Base-by-base conservation (phyloP, 345 rosid species). In the Anacardium occidentale region DNA sequence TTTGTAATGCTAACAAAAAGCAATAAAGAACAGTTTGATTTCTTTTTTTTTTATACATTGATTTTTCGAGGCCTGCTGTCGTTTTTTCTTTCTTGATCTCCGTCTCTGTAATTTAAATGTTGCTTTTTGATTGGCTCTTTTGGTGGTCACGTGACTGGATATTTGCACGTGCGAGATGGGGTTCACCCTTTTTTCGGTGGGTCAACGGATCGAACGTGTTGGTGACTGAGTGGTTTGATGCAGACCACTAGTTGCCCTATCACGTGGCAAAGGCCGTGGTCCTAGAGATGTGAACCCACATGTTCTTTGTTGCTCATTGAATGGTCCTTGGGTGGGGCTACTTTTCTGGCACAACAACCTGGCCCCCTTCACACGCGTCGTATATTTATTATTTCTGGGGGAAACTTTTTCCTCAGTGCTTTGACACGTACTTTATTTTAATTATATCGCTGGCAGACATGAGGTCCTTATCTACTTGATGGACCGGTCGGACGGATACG, bases 181-280 rank as follows among this genome's bases (percentile, higher is more conserved):
- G 57, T 59, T 57, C 55, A 70, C 44, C 0, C 10, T 60, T 2
- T n/a, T 2, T 10, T n/a, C n/a, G 48, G 58, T 26, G 58, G 74
- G 66, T 70, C 74, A 70, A 69, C 64, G 0, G 5, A 17, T 42
- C 34, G 21, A 51, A 4, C 18, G 25, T 22, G 54, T 54, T 11
- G 47, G 7, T 8, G n/a, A 25, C 2, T 52, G 59, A 9, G 73
- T 24, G 26, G 64, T 32, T 20, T 44, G 2, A n/a, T 17, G 67
- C 32, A 50, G 59, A 45, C 77, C 69, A 57, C 52, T 6, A 47
- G 24, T 6, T 44, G 15, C 0, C 42, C 7, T 3, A 26, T 66
- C 71, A 74, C 71, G 66, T 74, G 72, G 15, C 1, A 10, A 10
- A 0, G 72, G 77, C 77, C 77, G 59, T 62, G 57, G 57, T 54